phyloP scores from a whole-genome alignment of 176 grass and related monocot genomes.

The Oryza officinalis region DNA sequence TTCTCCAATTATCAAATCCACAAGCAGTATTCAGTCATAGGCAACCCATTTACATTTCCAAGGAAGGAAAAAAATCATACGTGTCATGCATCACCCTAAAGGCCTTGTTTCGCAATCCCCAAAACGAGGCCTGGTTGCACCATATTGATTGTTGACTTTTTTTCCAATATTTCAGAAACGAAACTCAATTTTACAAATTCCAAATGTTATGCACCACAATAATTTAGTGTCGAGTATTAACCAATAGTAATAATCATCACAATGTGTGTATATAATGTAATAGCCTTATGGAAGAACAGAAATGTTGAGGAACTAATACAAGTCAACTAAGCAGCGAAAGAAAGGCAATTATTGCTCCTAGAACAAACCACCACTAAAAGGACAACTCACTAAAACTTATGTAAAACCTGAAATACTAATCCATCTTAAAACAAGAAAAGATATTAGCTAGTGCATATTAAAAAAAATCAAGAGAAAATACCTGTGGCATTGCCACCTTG shows the following conservation, averaged over 20 bases:
- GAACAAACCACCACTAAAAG: slow-evolving; percentile 11
- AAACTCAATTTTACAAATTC: neutral
- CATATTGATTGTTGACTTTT: neutral
- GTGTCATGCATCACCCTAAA: neutral
- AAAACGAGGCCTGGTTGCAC: neutral
- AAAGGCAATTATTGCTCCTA: neutral
- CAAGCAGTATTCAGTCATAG: slow-evolving; percentile 17
- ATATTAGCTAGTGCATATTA: neutral
- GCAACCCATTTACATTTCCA: slow-evolving; percentile 24
- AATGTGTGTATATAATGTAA: neutral
- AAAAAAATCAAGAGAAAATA: slow-evolving; percentile 32
- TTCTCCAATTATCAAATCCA: slow-evolving; percentile 7
- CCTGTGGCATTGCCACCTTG: slow-evolving; percentile 64
- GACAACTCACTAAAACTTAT: slow-evolving; percentile 23
- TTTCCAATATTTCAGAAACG: neutral
- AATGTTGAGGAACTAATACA: slow-evolving; percentile 15
- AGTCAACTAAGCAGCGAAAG: slow-evolving; percentile 22
- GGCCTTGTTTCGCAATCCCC: no score
- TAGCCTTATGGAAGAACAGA: neutral
- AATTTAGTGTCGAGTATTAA: neutral
- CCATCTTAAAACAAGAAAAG: slow-evolving; percentile 8
- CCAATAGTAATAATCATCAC: neutral
- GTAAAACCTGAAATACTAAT: neutral
- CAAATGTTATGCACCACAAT: neutral
- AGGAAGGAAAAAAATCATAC: neutral